Percentiles rank a stretch among this genome's conserved stretches.
phyloP scores from a whole-genome alignment of 2,329 filamentous ascomycete species.

The Pseudomassariella vexata region DNA sequence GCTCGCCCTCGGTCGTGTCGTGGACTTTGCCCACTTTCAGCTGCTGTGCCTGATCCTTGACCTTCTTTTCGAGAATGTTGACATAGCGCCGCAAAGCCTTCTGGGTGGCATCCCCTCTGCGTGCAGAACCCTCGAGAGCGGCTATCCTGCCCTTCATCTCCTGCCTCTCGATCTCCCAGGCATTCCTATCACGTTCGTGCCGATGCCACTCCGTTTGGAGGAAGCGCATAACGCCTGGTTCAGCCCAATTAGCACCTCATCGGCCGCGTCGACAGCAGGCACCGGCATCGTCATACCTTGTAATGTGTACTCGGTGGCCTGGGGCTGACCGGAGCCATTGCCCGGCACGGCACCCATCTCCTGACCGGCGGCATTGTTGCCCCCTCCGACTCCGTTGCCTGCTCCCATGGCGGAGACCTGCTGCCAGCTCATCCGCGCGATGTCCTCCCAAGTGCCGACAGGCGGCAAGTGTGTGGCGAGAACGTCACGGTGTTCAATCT shows the following conservation, averaged over 20 bases:
- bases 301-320: conserved; percentile 57
- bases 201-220: conserved; percentile 98
- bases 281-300: conserved; percentile 44
- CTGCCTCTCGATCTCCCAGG: conserved; percentile 97
- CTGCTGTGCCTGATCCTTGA: conserved; percentile 76
- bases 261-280: too few relatives aligned
- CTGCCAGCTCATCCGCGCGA: conserved; percentile 28
- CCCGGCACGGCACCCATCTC: conserved; percentile 29
- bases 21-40: conserved; percentile 47
- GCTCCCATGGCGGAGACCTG: conserved; percentile 32
- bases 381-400: conserved; percentile 36
- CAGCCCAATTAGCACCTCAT: conserved; percentile 42
- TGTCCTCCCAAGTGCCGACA: conserved; percentile 1
- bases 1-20: conserved; percentile 33
- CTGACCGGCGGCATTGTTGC: conserved; percentile 36
- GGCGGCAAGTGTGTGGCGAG: conserved; percentile 3
- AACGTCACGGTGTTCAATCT: not conserved
- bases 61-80: conserved; percentile 77
- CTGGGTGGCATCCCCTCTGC: conserved; percentile 81
- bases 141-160: conserved; percentile 99
- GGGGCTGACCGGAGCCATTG: conserved; percentile 44
- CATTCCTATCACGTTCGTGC: conserved; percentile 94
- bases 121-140: conserved; percentile 81
- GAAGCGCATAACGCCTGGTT: conserved; percentile 99
- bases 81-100: conserved; percentile 89